Percentiles rank a stretch among this genome's conserved stretches.
These are phyloP conservation scores for Tilletia caries DNA, from an alignment of 1,284 basidiomycete species.

Conservation along the genomic window DNA sequence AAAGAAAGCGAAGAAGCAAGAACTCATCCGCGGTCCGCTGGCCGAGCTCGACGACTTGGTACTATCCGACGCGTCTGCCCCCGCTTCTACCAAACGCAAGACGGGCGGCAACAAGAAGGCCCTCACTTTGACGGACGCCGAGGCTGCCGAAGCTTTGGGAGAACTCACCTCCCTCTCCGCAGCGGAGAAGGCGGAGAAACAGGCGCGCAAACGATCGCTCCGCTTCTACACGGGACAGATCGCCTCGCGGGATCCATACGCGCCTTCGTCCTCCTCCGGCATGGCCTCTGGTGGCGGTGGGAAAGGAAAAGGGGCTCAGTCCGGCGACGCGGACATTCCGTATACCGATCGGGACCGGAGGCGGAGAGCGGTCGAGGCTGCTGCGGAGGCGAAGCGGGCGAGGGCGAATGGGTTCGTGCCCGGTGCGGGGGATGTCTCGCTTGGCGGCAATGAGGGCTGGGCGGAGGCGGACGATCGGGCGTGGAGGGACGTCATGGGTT, in stretches of 20 bases:
- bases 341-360: constrained; percentile 49
- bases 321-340: constrained; percentile 51
- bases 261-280: constrained; percentile 20
- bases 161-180: constrained; percentile 41
- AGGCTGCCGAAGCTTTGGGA: constrained; percentile 32
- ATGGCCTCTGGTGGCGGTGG: constrained; percentile 30
- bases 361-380: constrained; percentile 41
- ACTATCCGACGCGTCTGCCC: neutral
- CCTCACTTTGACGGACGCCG: constrained; percentile 22
- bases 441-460: constrained; percentile 36
- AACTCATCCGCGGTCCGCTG: neutral
- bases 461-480: constrained; percentile 46
- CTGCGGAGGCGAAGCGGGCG: constrained; percentile 35
- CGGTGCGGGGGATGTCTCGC: constrained; percentile 11
- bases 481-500: constrained; percentile 35
- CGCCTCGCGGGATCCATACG: constrained; percentile 2
- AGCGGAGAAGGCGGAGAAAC: constrained; percentile 43
- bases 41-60: constrained; percentile 11
- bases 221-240: constrained; percentile 48
- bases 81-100: neutral
- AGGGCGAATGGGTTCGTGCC: constrained; percentile 26
- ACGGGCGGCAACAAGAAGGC: neutral
- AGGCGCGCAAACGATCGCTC: constrained; percentile 34
- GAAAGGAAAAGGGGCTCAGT: constrained; percentile 28
- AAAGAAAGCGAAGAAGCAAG: too few species aligned